phyloP scores from a whole-genome alignment of 495 filamentous ascomycete species.

The Parmelia sp. region DNA sequence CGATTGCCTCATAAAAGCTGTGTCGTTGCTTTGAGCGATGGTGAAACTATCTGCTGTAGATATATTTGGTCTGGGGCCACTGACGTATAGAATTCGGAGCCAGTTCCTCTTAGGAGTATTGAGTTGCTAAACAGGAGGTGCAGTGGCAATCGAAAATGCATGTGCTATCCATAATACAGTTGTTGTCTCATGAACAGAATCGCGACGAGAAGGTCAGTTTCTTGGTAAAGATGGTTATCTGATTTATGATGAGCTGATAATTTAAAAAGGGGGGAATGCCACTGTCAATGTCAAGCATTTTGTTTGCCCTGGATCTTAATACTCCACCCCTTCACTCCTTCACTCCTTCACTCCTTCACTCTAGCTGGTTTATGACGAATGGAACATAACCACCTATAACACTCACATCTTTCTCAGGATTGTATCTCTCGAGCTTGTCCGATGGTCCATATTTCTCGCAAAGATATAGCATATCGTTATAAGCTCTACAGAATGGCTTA shows the following conservation, averaged over 20 bases:
- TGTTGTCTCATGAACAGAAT: too few species aligned
- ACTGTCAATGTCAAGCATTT: too few species aligned
- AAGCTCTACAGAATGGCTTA: slow-evolving; percentile 25
- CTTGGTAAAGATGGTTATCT: too few species aligned
- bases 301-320: too few species aligned
- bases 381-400: slow-evolving; percentile 26
- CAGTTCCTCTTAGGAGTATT: not conserved
- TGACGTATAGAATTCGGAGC: not conserved
- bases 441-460: slow-evolving; percentile 35
- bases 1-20: not conserved
- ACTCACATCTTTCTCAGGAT: slow-evolving; percentile 28
- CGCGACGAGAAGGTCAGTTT: too few species aligned
- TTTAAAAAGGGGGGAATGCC: too few species aligned
- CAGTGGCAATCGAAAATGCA: not conserved
- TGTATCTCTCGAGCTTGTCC: slow-evolving; percentile 29
- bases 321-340: too few species aligned
- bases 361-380: slow-evolving; percentile 24
- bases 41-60: not conserved
- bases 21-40: not conserved
- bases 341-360: slow-evolving; percentile 17
- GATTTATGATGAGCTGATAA: too few species aligned
- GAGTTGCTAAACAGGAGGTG: not conserved
- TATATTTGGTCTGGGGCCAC: not conserved
- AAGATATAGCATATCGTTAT: slow-evolving; percentile 37
- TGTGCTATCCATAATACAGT: not conserved